Evolutionary conservation across 176 grass and related monocot genomes (phyloP).

Genomic region (Oryza australiensis): DNA sequence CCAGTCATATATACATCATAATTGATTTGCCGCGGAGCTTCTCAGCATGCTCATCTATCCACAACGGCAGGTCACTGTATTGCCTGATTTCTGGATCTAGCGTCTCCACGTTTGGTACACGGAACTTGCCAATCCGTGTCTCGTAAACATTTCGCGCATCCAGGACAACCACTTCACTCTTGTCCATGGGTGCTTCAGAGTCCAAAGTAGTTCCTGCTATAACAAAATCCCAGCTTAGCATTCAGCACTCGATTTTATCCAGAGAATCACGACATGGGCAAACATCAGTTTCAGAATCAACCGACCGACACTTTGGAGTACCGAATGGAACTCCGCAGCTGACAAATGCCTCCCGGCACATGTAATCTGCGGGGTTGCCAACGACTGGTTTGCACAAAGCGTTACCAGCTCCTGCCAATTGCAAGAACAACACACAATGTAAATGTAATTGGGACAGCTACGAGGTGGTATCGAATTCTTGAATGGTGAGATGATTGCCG

Average conservation of each 20-base stretch:
- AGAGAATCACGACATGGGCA: not conserved
- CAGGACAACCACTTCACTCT: conserved; percentile 66
- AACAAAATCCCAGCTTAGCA: not conserved
- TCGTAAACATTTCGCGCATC: conserved; percentile 92
- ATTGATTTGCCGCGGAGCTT: conserved; percentile 69
- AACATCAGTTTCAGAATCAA: not conserved
- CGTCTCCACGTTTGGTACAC: conserved; percentile 72
- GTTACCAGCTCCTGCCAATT: conserved; percentile 84
- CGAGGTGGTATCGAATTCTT: not conserved
- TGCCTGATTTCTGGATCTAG: conserved; percentile 81
- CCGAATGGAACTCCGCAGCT: conserved; percentile 68
- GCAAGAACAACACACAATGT: conserved; percentile 1
- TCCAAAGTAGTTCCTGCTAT: conserved; percentile 6
- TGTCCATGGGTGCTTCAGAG: conserved; percentile 5
- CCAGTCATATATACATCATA: conserved; percentile 58
- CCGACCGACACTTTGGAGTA: conserved; percentile 66
- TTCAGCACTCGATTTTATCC: not conserved
- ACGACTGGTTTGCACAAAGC: conserved; percentile 55
- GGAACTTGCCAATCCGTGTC: conserved; percentile 86
- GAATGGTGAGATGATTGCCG: not conserved
- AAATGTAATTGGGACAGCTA: not conserved
- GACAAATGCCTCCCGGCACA: conserved; percentile 68
- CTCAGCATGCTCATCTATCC: conserved; percentile 81
- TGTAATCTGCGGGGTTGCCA: conserved; percentile 49
- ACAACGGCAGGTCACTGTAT: conserved; percentile 82